Evolutionary conservation across 345 rosid species (phyloP).

Genomic region (Camelina laxa): DNA sequence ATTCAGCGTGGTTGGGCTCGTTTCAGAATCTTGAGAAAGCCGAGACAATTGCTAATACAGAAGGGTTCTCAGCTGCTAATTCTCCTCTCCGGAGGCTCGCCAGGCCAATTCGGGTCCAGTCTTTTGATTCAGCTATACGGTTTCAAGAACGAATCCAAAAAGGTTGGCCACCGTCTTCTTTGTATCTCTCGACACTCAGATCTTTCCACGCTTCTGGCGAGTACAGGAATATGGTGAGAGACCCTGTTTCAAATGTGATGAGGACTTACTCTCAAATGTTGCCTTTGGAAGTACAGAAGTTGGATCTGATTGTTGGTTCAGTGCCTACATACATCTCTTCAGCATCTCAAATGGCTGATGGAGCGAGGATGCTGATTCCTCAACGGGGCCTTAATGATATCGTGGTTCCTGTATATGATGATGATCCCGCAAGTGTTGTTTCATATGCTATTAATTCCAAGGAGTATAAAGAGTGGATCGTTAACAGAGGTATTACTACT

Average conservation of each 20-base stretch:
- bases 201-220: slow-evolving; percentile 96
- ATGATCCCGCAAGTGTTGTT: slow-evolving; percentile 88
- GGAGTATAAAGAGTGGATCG: slow-evolving; percentile 79
- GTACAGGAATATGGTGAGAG: slow-evolving; percentile 76
- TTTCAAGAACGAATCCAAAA: slow-evolving; percentile 63
- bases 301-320: slow-evolving; percentile 58
- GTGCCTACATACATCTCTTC: slow-evolving; percentile 62
- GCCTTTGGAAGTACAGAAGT: slow-evolving; percentile 71
- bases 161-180: slow-evolving; percentile 65
- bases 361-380: slow-evolving; percentile 78
- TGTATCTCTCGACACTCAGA: slow-evolving; percentile 60
- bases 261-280: slow-evolving; percentile 67
- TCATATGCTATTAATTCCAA: slow-evolving; percentile 87
- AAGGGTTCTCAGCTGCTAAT: slow-evolving; percentile 48
- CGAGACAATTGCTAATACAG: slow-evolving; percentile 48
- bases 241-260: slow-evolving; percentile 67
- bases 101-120: slow-evolving; percentile 69
- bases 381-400: slow-evolving; percentile 59
- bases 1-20: slow-evolving; percentile 98
- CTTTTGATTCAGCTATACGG: slow-evolving; percentile 87
- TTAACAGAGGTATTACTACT: slow-evolving; percentile 48
- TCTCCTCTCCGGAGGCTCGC: slow-evolving; percentile 55
- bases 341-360: slow-evolving; percentile 68
- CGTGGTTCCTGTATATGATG: slow-evolving; percentile 84
- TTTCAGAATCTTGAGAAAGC: slow-evolving; percentile 49